Percentiles rank a stretch among this genome's conserved stretches.
Evolutionary conservation across 768 basidiomycete species (phyloP).

Genomic region (Suillus clintonianus): DNA sequence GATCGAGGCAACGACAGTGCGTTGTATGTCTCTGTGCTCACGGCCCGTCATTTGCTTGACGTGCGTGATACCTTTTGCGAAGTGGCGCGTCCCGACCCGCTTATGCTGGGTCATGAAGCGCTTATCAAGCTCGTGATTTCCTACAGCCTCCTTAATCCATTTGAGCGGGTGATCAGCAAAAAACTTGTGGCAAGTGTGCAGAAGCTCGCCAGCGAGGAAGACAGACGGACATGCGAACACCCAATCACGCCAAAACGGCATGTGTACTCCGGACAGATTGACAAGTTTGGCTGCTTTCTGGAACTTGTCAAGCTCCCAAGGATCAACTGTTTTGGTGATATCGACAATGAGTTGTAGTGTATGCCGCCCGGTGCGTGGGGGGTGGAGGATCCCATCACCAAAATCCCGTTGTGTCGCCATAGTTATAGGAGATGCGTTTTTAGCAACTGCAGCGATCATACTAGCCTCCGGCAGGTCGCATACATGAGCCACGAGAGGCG

Average conservation of each 20-base stretch:
- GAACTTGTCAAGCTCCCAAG: conserved; percentile 28
- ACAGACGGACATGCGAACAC: conserved; percentile 31
- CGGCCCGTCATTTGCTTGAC: conserved; percentile 43
- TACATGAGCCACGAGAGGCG: not conserved
- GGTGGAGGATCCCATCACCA: conserved; percentile 1
- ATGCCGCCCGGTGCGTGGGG: not conserved
- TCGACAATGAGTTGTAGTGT: not conserved
- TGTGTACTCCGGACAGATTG: conserved; percentile 7
- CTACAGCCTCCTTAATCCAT: conserved; percentile 38
- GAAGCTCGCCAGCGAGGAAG: conserved; percentile 38
- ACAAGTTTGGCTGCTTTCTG: conserved; percentile 16
- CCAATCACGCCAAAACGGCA: conserved; percentile 41
- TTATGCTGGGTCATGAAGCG: conserved; percentile 37
- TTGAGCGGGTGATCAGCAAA: conserved; percentile 36
- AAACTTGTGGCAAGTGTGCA: conserved; percentile 32
- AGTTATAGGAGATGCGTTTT: conserved; percentile 8
- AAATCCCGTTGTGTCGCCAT: conserved; percentile 2
- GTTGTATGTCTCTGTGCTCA: conserved; percentile 40
- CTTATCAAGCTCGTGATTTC: conserved; percentile 34
- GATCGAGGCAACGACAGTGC: conserved; percentile 34
- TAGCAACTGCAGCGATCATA: conserved; percentile 3
- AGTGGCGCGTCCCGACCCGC: conserved; percentile 37
- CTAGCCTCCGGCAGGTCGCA: not conserved
- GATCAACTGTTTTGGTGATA: conserved; percentile 9
- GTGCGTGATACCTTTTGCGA: conserved; percentile 37